phyloP scores from a whole-genome alignment of 163 green algal genomes.

The Scenedesmus sp. region DNA sequence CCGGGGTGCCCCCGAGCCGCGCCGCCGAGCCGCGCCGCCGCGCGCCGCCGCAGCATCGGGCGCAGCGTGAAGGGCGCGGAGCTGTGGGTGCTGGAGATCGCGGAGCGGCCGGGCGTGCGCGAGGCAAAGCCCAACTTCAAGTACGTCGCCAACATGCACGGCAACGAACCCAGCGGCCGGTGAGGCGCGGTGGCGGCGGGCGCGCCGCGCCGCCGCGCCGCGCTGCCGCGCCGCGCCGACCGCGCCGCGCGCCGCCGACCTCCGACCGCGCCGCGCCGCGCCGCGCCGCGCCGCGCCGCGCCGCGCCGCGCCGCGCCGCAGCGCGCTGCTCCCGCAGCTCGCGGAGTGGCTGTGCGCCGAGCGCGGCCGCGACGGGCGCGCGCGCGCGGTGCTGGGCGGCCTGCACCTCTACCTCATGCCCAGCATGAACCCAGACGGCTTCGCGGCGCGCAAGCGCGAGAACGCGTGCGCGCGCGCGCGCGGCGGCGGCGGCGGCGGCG shows the following conservation, averaged over 20 bases:
- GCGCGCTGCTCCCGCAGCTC: conserved; percentile 68
- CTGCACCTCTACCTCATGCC: conserved; percentile 82
- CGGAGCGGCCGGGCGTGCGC: conserved; percentile 38
- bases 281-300: too few species aligned
- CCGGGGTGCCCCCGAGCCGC: too few species aligned
- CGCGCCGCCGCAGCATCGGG: conserved; percentile 47
- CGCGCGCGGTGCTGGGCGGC: conserved; percentile 61
- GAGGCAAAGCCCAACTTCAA: conserved; percentile 73
- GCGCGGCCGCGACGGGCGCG: conserved; percentile 31
- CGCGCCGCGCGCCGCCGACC: too few species aligned
- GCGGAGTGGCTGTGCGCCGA: conserved; percentile 63
- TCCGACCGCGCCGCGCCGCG: too few species aligned
- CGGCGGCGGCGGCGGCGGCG: too few species aligned
- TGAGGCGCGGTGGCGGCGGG: too few species aligned
- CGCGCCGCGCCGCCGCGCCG: not conserved
- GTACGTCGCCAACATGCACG: conserved; percentile 90
- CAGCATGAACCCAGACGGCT: conserved; percentile 92
- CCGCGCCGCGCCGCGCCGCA: too few species aligned
- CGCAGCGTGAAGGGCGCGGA: conserved; percentile 54
- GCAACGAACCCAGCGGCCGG: conserved; percentile 85
- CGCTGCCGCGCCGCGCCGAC: too few species aligned
- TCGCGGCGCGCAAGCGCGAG: conserved; percentile 37
- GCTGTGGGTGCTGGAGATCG: conserved; percentile 69
- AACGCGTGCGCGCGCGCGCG: conserved; percentile 2
- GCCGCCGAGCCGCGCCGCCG: not conserved